Percentiles rank a stretch among this genome's conserved stretches.
Conservation (phyloP, 345 rosid species). For the Ricinus communis region DNA sequence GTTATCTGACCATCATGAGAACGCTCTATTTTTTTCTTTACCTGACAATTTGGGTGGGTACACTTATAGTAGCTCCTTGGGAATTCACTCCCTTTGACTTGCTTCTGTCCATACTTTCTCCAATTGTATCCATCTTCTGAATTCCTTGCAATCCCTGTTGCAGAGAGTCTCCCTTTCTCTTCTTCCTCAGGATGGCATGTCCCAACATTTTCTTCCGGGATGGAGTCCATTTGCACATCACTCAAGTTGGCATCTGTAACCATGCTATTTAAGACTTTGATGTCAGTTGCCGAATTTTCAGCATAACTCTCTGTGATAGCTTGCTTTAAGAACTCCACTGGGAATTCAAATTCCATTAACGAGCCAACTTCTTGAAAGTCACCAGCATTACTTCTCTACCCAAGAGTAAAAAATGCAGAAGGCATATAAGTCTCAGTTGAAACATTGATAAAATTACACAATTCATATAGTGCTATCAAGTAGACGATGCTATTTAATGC, state of each 20-base stretch:
- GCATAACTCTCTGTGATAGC: slow-evolving; percentile 23
- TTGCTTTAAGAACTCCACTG: slow-evolving; percentile 29
- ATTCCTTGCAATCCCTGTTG: slow-evolving; percentile 35
- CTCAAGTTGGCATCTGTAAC: slow-evolving; percentile 17
- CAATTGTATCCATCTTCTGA: slow-evolving; percentile 65
- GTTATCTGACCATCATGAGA: slow-evolving; percentile 62
- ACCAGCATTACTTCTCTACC: slow-evolving; percentile 27
- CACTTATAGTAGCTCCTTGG: slow-evolving; percentile 71
- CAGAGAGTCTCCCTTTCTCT: slow-evolving; percentile 35
- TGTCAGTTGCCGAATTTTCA: slow-evolving; percentile 24
- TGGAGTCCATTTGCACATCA: slow-evolving; percentile 41
- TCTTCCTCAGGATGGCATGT: slow-evolving; percentile 30
- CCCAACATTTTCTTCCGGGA: slow-evolving; percentile 22
- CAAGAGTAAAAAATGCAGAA: slow-evolving; percentile 2
- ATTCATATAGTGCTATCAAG: not conserved
- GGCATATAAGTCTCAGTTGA: not conserved
- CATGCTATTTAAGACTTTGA: slow-evolving; percentile 21
- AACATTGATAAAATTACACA: not conserved
- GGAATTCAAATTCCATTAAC: slow-evolving; percentile 37
- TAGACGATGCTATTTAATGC: not conserved
- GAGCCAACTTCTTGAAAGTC: slow-evolving; percentile 25
- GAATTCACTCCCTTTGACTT: slow-evolving; percentile 63
- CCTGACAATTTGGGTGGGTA: slow-evolving; percentile 52
- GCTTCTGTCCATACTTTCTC: slow-evolving; percentile 72
- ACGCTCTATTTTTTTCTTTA: slow-evolving; percentile 61